These are phyloP conservation scores for Pythium oligandrum DNA, from an alignment of 352 stramenopile genomes.

Conservation along the genomic window DNA sequence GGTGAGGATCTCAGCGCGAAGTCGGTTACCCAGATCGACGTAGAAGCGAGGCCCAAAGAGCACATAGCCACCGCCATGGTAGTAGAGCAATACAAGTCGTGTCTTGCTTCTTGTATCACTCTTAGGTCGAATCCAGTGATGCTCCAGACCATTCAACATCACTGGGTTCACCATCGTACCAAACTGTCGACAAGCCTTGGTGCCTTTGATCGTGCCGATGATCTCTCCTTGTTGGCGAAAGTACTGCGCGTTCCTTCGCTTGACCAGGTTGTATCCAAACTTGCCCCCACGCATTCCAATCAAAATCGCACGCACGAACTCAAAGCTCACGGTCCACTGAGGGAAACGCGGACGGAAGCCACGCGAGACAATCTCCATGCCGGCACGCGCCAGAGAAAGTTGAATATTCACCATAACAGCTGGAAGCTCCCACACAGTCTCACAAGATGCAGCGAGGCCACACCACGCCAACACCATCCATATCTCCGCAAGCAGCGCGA, in stretches of 20 bases:
- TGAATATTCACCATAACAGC: too few species aligned
- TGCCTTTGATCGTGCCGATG: slow-evolving; percentile 5
- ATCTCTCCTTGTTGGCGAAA: slow-evolving; percentile 10
- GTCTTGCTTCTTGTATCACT: too few species aligned
- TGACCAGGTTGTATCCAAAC: slow-evolving; percentile 9
- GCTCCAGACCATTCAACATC: slow-evolving; percentile 18
- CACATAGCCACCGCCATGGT: slow-evolving; percentile 17
- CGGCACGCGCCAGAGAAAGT: neutral
- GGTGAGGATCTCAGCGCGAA: neutral
- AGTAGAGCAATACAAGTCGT: slow-evolving; percentile 14
- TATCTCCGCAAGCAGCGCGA: too few species aligned
- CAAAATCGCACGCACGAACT: slow-evolving; percentile 13
- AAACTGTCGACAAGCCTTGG: slow-evolving; percentile 1
- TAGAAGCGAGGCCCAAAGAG: slow-evolving; percentile 18
- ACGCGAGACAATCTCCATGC: slow-evolving; percentile 14
- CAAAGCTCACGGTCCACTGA: slow-evolving; percentile 21
- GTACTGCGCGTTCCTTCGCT: slow-evolving; percentile 7
- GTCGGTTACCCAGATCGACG: slow-evolving; percentile 21
- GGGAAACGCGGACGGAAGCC: slow-evolving; percentile 14
- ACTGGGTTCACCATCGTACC: slow-evolving; percentile 7
- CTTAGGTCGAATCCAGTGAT: slow-evolving; percentile 10
- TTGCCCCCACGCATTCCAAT: slow-evolving; percentile 6
- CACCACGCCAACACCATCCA: too few species aligned
- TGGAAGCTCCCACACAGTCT: too few species aligned
- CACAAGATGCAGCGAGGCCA: too few species aligned